Conservation (phyloP, 352 stramenopile genomes). For the Globisporangium spiculum region DNA sequence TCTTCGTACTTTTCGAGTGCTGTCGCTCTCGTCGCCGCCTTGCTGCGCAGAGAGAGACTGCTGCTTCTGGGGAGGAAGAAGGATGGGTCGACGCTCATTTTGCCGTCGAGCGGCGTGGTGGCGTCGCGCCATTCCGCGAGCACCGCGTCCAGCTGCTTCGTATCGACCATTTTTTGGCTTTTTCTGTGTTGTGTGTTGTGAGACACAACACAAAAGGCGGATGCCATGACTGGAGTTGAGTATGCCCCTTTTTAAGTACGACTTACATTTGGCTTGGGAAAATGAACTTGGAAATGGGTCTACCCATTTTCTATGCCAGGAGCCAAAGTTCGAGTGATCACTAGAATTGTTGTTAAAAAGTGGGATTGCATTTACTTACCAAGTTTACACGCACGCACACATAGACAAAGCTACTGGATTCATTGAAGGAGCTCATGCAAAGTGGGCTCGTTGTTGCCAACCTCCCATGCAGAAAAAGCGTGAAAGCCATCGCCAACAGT, state of each 20-base stretch:
- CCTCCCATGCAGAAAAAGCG: too few species aligned
- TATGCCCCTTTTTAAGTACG: background rate
- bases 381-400: too few species aligned
- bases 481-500: too few species aligned
- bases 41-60: background rate
- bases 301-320: too few species aligned
- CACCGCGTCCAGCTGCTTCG: conserved; percentile 16
- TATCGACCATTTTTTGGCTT: background rate
- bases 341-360: too few species aligned
- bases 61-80: background rate
- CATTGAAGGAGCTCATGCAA: too few species aligned
- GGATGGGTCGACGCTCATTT: conserved; percentile 7
- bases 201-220: background rate
- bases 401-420: too few species aligned
- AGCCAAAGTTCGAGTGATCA: too few species aligned
- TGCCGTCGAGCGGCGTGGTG: conserved; percentile 15
- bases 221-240: background rate
- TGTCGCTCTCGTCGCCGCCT: background rate
- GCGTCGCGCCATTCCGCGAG: conserved; percentile 16
- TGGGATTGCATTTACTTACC: too few species aligned
- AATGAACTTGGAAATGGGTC: background rate
- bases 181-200: background rate
- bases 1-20: background rate
- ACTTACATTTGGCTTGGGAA: background rate
- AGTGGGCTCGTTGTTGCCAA: too few species aligned